phyloP scores from a whole-genome alignment of 2,329 filamentous ascomycete species.

The Fusarium sp. region DNA sequence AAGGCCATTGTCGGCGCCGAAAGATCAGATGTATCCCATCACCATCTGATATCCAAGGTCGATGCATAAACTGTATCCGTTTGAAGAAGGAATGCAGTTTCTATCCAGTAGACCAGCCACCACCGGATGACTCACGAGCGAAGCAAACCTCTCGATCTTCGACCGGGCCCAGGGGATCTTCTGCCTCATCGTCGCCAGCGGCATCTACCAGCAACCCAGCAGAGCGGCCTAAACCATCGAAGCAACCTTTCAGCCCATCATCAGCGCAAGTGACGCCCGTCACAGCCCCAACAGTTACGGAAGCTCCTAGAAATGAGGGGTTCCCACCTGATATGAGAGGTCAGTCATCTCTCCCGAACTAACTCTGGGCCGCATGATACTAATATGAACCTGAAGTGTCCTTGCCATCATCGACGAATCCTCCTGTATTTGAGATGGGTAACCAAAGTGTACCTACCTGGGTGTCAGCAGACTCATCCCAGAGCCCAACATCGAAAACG shows the following conservation, averaged over 20 bases:
- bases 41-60: slow-evolving; percentile 76
- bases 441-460: slow-evolving; percentile 57
- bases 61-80: slow-evolving; percentile 93
- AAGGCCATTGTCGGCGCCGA: slow-evolving; percentile 90
- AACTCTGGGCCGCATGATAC: not conserved
- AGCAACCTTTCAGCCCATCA: slow-evolving; percentile 57
- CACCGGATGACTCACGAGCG: slow-evolving; percentile 60
- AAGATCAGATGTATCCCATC: slow-evolving; percentile 93
- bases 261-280: slow-evolving; percentile 58
- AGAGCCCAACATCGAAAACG: slow-evolving; percentile 55
- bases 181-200: slow-evolving; percentile 63
- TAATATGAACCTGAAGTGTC: slow-evolving; percentile 28
- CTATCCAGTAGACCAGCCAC: slow-evolving; percentile 85
- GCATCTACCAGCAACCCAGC: slow-evolving; percentile 57
- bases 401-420: slow-evolving; percentile 20
- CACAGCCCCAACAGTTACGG: slow-evolving; percentile 59
- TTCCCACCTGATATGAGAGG: slow-evolving; percentile 57
- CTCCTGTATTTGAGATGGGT: slow-evolving; percentile 47
- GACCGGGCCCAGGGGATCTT: slow-evolving; percentile 55
- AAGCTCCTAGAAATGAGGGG: slow-evolving; percentile 52
- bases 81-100: slow-evolving; percentile 96
- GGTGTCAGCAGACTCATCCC: slow-evolving; percentile 58
- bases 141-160: slow-evolving; percentile 56
- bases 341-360: slow-evolving; percentile 52
- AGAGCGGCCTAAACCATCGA: slow-evolving; percentile 53